Base-by-base conservation (phyloP, 768 basidiomycete species). In the Mrakia hoshinonis region DNA sequence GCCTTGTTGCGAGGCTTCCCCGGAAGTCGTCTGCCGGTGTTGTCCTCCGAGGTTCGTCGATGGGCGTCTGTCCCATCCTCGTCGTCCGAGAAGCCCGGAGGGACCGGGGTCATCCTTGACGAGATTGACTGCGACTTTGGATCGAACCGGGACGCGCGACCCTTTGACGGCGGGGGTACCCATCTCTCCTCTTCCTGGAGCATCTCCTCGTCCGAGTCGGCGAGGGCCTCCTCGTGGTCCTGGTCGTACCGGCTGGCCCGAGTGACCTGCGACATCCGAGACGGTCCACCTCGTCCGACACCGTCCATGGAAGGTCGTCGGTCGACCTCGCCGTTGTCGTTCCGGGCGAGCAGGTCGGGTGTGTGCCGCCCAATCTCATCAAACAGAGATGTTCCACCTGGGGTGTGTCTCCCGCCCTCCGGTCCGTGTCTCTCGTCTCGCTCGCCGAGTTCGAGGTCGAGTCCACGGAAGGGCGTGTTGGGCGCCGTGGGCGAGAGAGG, bases 331-430 rank as follows among this genome's bases (percentile, higher is more conserved):
- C 22, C 29, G 54, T 36, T 26, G 11, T 60, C 26, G 38, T 39
- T 26, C 22, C 29, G 9, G 11, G 26, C 7, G 31, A 72, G 55
- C 31, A 72, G 39, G 29, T 58, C 64, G 22, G 70, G 70, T 10
- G 70, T 72, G 46, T 39, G 29, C n/a, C 64, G 54, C 15, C 70
- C 70, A 24, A 72, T 72, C 54, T 65, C 70, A n/a, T 72, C 70
- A 9, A 66, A 58, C n/a, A 72, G 47, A 34, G 64, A 7, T 6
- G 43, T 72, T 2, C 49, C 63, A n/a, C 58, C 46, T 29, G 49
- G 54, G 2, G 47, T 55, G 10, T 24, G 18, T 26, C 67, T 68
- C 29, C 10, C 69, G 36, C 49, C n/a, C 24, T 54, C 58, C 36
- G 24, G 39, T 43, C 38, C 51, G n/a, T 39, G 29, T 26, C 49